Base-by-base conservation (phyloP, 2,329 filamentous ascomycete genomes). In the Cercospora berteroae region DNA sequence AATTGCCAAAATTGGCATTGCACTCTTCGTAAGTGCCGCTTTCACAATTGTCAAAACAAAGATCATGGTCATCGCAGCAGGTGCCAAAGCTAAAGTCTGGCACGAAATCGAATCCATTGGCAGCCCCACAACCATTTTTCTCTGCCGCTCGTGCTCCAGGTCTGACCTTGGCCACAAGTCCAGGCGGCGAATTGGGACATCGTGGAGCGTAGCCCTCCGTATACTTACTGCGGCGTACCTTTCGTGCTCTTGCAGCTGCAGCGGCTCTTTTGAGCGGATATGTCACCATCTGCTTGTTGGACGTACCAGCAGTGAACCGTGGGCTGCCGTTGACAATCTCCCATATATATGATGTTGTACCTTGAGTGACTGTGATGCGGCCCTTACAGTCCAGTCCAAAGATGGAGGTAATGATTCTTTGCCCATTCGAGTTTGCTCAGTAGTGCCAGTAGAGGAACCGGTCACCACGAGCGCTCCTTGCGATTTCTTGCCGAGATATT, bases 1-100 rank as follows among this genome's bases (percentile, higher is more conserved):
- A 62, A 7, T 31, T 33, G 10, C 23, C 27, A 42, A 66, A 66
- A 1, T 63, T 20, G 33, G n/a, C 16, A 29, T 68, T 66, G 36
- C 64, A 68, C 5, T 10, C 16, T 44, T 66, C 64, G n/a, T 61
- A 66, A 5, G 56, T 68, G 18, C 63, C 58, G 13, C 25, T 12
- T 31, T 61, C 56, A 60, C 63, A 66, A n/a, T 68, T 42, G 31
- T 68, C 67, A 42, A 52, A 68, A 42, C 63, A 68, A 9, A 52
- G 10, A 13, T 66, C 67, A 3, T 68, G 67, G 0, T 18, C 55
- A 39, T 66, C 57, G 29, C 64, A 63, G 29, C 60, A 66, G 31
- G n/a, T 55, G 18, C 64, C 63, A 27, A 68, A 66, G 13, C 18
- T 42, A 29, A 68, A 66, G 29, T 66, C 50, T 8, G 67, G 63